Evolutionary conservation across 176 grass and related monocot species (phyloP).

Genomic region (Bonia amplexicaulis): DNA sequence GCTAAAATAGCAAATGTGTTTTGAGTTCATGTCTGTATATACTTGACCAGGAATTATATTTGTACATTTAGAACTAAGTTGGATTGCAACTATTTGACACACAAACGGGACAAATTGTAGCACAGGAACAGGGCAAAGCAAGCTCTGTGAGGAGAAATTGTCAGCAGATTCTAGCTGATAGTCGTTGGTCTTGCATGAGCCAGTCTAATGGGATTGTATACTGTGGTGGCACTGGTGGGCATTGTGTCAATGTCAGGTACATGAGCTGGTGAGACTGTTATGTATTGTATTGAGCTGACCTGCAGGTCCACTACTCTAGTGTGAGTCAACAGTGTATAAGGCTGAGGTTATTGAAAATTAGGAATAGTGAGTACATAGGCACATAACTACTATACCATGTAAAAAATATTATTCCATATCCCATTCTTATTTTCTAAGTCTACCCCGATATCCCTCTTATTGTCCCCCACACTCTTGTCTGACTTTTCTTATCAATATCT

Average conservation of each 20-base stretch:
- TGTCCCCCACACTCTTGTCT: neutral
- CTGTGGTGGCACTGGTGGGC: neutral
- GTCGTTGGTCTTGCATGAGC: neutral
- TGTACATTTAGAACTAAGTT: neutral
- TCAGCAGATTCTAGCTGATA: neutral
- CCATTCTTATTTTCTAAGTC: neutral
- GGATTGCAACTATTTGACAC: neutral
- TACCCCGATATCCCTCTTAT: neutral
- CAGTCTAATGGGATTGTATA: neutral
- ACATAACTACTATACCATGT: neutral
- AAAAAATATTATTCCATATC: neutral
- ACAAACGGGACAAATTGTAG: neutral
- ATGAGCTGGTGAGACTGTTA: neutral
- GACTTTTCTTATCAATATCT: neutral
- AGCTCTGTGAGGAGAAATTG: neutral
- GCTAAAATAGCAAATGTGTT: neutral
- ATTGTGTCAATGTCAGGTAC: neutral
- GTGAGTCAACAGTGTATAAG: neutral
- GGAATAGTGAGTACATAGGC: neutral
- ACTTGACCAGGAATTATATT: neutral
- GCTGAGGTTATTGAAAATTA: neutral
- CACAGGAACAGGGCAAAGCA: neutral
- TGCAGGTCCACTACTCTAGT: neutral
- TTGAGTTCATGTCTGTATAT: neutral
- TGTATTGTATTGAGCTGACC: neutral